Base-by-base conservation (phyloP, 345 rosid species). In the Lagerstroemia speciosa region DNA sequence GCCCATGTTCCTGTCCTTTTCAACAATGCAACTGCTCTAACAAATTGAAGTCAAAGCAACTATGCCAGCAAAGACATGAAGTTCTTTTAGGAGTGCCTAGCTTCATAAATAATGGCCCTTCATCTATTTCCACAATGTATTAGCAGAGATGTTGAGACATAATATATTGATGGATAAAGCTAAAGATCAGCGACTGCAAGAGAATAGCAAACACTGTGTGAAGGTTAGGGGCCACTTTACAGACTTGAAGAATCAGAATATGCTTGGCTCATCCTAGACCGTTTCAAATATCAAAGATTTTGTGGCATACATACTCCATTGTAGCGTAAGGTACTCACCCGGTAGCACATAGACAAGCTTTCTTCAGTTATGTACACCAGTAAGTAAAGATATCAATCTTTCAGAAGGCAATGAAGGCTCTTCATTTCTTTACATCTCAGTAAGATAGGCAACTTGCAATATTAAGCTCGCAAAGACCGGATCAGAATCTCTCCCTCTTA, bases 401-500 rank as follows among this genome's bases (percentile, higher is more conserved):
- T 38, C 26, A 32, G 22, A 41, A 70, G 33, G 31, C 26, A 57
- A 53, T 32, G 31, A 58, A 27, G 63, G 63, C 33, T 58, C 63
- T 58, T 27, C 19, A 27, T 58, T 58, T 74, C 76, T 43, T 60
- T 65, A 22, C 50, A 65, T 40, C 14, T 65, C 62, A 40, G 45
- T 12, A 22, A 50, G 34, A 75, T 15, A 38, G 64, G 38, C 72
- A 68, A 65, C 57, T 74, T 76, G 41, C 70, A 27, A 36, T 55
- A 31, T 15, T 19, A 72, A 38, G 34, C 60, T 38, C 24, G 24
- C 67, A 34, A 26, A 73, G 64, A 65, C 32, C 67, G 29, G 68
- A 53, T 83, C 83, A 79, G 73, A 87, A 87, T 65, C 89, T 80
- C 77, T 83, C 88, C 72, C 95, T 79, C 76, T 85, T 88, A 31